Evolutionary conservation across 768 basidiomycete species (phyloP).

Genomic region (Tulasnella sp.): DNA sequence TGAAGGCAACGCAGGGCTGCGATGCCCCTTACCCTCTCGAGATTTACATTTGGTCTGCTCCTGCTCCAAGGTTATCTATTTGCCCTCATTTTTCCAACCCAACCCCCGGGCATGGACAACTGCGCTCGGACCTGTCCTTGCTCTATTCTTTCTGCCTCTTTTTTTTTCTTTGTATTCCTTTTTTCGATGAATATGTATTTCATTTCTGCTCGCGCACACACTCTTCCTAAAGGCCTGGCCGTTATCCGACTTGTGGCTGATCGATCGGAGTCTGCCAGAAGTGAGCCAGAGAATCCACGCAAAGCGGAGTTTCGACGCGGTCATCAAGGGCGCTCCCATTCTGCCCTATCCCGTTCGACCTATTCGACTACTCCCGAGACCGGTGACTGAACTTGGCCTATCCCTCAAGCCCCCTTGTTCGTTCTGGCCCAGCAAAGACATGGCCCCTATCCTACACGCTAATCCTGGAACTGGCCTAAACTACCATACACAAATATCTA

Average conservation of each 20-base stretch:
- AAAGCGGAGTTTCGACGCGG: too few relatives aligned
- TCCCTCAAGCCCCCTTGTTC: too few relatives aligned
- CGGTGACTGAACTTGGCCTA: too few relatives aligned
- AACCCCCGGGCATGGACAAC: background rate
- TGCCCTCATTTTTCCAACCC: background rate
- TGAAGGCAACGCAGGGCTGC: background rate
- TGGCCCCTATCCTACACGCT: too few relatives aligned
- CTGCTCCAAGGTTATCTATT: background rate
- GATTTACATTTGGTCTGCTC: conserved; percentile 13
- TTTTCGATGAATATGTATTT: conserved; percentile 8
- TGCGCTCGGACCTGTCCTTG: background rate
- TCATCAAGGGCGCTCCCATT: too few relatives aligned
- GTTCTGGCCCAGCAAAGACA: too few relatives aligned
- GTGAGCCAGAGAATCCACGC: too few relatives aligned
- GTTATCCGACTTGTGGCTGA: background rate
- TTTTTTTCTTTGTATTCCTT: background rate
- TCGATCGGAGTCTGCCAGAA: background rate
- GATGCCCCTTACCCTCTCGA: background rate
- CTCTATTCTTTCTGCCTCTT: background rate
- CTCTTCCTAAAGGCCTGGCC: too few relatives aligned
- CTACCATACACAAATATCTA: too few relatives aligned
- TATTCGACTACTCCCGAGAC: too few relatives aligned
- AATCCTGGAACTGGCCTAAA: too few relatives aligned
- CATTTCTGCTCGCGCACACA: background rate
- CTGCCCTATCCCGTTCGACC: too few relatives aligned